phyloP scores from a whole-genome alignment of 129 eudicot genomes.

The Lactuca saligna region DNA sequence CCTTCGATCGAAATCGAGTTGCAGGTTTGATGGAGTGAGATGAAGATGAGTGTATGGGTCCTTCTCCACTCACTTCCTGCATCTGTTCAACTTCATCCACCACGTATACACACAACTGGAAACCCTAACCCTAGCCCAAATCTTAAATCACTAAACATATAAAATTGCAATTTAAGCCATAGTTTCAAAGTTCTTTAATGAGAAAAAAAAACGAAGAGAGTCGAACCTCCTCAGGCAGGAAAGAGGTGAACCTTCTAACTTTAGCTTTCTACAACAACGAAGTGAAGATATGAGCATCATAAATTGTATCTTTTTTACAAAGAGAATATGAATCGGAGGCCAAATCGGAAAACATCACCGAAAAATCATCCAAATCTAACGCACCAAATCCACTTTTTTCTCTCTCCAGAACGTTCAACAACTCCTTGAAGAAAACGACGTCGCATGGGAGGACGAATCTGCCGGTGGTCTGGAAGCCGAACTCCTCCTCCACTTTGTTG shows the following conservation, averaged over 20 bases:
- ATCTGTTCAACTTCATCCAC: background rate
- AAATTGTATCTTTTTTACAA: constrained; percentile 17
- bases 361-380: constrained; percentile 38
- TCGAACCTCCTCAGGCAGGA: no score
- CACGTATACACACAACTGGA: background rate
- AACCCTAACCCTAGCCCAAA: constrained; percentile 2
- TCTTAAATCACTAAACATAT: constrained; percentile 3
- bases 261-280: constrained; percentile 38
- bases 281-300: constrained; percentile 17
- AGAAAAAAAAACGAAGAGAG: no score
- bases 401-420: constrained; percentile 31
- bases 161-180: background rate
- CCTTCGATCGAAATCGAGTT: no score
- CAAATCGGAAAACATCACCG: constrained; percentile 27
- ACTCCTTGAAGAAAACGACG: constrained; percentile 28
- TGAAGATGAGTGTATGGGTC: no score
- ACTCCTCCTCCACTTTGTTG: constrained; percentile 60
- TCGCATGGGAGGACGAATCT: constrained; percentile 55
- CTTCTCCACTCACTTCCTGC: no score
- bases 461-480: constrained; percentile 46
- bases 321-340: constrained; percentile 14
- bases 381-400: constrained; percentile 41
- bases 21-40: no score
- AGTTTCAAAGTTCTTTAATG: background rate
- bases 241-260: constrained; percentile 19